Evolutionary conservation across 78 protist genomes (phyloP).

Genomic region (Guillardia theta): DNA sequence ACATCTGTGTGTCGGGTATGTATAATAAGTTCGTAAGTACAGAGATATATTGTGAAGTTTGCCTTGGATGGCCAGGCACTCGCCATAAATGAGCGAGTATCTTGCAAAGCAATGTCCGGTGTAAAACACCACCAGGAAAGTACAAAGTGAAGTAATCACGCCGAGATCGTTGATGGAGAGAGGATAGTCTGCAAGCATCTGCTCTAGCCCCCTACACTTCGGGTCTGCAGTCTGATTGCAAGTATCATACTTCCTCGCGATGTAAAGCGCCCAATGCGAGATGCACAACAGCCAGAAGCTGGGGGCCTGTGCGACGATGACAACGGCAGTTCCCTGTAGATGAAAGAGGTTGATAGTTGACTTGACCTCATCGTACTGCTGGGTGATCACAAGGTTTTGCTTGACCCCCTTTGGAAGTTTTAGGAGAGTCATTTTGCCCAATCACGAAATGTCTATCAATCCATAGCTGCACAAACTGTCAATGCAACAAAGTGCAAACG

Average conservation of each 20-base stretch:
- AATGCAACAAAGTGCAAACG: no score
- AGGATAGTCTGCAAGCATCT: no score
- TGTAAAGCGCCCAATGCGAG: no score
- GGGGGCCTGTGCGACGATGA: no score
- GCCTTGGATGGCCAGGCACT: not conserved
- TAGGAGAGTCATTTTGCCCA: no score
- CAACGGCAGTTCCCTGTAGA: not conserved
- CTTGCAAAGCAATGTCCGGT: not conserved
- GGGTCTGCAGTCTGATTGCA: no score
- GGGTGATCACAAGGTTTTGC: not conserved
- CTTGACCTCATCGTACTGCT: not conserved
- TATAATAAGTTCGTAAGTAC: not conserved
- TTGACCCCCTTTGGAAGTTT: no score
- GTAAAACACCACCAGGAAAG: not conserved
- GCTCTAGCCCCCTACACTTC: no score
- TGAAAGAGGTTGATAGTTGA: not conserved
- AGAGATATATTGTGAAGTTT: not conserved
- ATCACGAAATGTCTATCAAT: no score
- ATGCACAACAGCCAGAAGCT: no score
- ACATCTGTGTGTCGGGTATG: not conserved
- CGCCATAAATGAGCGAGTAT: not conserved
- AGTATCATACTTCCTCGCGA: no score
- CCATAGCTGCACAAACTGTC: no score
- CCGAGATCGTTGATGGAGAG: not conserved
- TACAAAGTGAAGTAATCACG: not conserved